These are phyloP conservation scores for Euryodendron excelsum DNA, from an alignment of 148 eudicot species.

Conservation along the genomic window DNA sequence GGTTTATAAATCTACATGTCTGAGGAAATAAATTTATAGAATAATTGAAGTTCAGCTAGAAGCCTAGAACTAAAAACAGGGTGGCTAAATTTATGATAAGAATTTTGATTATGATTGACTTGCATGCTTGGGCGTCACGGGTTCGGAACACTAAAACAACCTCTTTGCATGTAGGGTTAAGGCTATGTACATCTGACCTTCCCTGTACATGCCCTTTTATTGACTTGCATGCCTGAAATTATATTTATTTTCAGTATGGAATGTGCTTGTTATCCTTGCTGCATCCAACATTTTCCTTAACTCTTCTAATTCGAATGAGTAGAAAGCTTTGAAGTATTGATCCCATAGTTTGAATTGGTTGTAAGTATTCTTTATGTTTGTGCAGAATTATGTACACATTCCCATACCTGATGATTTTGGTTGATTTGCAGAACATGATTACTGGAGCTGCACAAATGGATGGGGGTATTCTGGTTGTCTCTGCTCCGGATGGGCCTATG, in stretches of 20 bases:
- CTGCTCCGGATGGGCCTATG: constrained; percentile 99
- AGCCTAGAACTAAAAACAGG: not conserved
- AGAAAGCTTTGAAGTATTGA: constrained; percentile 1
- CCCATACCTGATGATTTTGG: not conserved
- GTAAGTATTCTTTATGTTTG: not conserved
- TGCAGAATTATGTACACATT: not conserved
- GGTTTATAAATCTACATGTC: not conserved
- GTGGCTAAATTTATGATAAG: not conserved
- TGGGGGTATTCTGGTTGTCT: constrained; percentile 91
- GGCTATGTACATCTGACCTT: too few relatives aligned
- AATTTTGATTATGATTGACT: not conserved
- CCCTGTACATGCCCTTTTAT: too few relatives aligned
- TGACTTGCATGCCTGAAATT: not conserved
- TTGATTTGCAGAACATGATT: constrained; percentile 78
- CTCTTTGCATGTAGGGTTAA: too few relatives aligned
- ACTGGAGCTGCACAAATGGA: constrained; percentile 99
- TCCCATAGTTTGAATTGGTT: constrained; percentile 1
- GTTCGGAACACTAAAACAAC: too few relatives aligned
- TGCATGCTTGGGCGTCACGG: too few relatives aligned
- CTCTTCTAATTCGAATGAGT: not conserved
- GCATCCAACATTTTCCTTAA: not conserved
- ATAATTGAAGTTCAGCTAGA: not conserved
- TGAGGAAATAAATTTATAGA: not conserved
- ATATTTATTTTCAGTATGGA: not conserved
- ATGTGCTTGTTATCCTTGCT: constrained; percentile 5